Base-by-base conservation (phyloP, 2,329 filamentous ascomycete species). In the Apiospora marii region DNA sequence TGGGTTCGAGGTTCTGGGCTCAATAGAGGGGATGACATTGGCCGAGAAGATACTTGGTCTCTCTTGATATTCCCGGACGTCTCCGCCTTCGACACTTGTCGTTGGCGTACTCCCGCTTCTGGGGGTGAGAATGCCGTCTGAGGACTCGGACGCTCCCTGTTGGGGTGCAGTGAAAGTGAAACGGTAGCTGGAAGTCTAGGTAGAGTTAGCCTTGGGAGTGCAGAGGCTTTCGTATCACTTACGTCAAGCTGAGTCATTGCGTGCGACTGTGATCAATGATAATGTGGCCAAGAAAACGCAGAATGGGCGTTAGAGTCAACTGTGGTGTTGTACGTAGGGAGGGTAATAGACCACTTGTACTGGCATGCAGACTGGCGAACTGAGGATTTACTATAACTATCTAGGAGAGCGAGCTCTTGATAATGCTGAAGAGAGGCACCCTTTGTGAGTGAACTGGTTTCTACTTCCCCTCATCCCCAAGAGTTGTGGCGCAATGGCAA, bases 161-260 rank as follows among this genome's bases (percentile, higher is more conserved):
- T 2, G 58, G 10, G 58, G 19, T n/a, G 13, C 34, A n/a, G 30
- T 41, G 34, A 41, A 64, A 24, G 58, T 41, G 58, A 64, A 64
- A 64, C 19, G 22, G 30, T 37, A 61, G 53, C 10, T 13, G 4
- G 53, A n/a, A 61, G 53, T 37, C 53, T 61, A 34, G 30, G 14
- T 19, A 12, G 1, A 6, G 13, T 37, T 61, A 61, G 30, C 16
- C 16, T 34, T 37, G 5, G 30, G 22, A 8, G 16, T 61, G 30
- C 30, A 13, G 22, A 5, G 30, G 30, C 27, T 37, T 16, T 61
- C 19, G 53, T 37, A 14, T 37, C 7, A 30, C 53, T 8, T 34
- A 61, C 53, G n/a, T 61, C 53, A 37, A 61, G 53, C 37, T 37
- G 53, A 37, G 53, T 64, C 58, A 64, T 64, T 37, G 58, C 34